These are phyloP conservation scores for Candida anutae DNA, from an alignment of 1,139 yeast species.

Conservation along the genomic window DNA sequence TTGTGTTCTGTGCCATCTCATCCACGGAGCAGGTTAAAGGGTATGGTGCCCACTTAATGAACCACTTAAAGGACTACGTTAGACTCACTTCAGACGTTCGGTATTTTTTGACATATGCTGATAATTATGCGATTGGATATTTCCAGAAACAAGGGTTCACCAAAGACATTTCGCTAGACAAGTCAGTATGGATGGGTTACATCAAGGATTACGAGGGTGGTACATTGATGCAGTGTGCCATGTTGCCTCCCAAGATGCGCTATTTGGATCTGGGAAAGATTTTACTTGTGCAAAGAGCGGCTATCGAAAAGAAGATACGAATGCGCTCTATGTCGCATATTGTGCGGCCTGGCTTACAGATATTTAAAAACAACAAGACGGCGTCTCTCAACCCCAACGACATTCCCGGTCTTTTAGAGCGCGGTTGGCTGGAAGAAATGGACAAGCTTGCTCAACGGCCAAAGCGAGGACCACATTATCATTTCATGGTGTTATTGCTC, in stretches of 20 bases:
- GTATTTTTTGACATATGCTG: conserved; percentile 93
- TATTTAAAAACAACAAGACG: conserved; percentile 50
- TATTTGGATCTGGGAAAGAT: conserved; percentile 87
- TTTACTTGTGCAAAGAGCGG: conserved; percentile 80
- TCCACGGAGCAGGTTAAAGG: conserved; percentile 97
- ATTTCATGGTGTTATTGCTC: conserved; percentile 81
- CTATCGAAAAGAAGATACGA: conserved; percentile 77
- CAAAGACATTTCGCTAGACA: conserved; percentile 82
- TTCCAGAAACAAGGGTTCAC: conserved; percentile 98
- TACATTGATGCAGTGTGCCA: conserved; percentile 93
- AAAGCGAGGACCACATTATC: conserved; percentile 89
- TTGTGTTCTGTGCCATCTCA: conserved; percentile 95
- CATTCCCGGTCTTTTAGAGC: conserved; percentile 83
- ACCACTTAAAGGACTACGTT: conserved; percentile 92
- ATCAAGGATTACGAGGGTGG: conserved; percentile 99
- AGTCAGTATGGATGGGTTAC: conserved; percentile 94
- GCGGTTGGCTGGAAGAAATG: conserved; percentile 99
- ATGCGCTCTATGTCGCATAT: conserved; percentile 73
- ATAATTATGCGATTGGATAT: conserved; percentile 96
- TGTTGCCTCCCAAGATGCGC: conserved; percentile 74
- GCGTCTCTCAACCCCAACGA: conserved; percentile 53
- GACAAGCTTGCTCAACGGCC: conserved; percentile 94
- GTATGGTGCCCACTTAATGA: conserved; percentile 97
- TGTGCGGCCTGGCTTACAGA: conserved; percentile 72
- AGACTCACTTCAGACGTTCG: conserved; percentile 79